phyloP scores from a whole-genome alignment of 192 early-diverging fungal genomes.

The Gigaspora rosea region DNA sequence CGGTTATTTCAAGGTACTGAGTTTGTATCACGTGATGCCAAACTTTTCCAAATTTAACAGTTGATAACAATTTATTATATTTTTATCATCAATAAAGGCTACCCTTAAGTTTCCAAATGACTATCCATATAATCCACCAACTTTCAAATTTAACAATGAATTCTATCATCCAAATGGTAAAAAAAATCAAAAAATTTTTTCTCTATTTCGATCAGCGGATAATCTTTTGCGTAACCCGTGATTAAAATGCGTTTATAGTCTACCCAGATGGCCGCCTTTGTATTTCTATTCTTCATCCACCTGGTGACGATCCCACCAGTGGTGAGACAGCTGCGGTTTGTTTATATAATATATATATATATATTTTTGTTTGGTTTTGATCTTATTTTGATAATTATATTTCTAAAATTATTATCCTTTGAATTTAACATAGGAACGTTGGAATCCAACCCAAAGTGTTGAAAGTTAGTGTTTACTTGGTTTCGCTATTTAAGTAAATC shows the following conservation, averaged over 20 bases:
- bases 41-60: background rate
- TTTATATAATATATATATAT: background rate
- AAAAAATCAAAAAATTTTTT: background rate
- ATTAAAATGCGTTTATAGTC: constrained; percentile 47
- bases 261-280: constrained; percentile 90
- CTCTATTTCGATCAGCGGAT: background rate
- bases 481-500: background rate
- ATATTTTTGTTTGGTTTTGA: background rate
- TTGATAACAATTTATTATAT: background rate
- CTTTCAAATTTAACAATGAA: constrained; percentile 85
- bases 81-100: constrained; percentile 49
- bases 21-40: background rate
- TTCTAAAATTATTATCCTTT: no score
- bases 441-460: constrained; percentile 75
- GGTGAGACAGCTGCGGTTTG: constrained; percentile 70
- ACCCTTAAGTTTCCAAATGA: constrained; percentile 82
- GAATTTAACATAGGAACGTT: constrained; percentile 57
- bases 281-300: constrained; percentile 94
- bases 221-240: background rate
- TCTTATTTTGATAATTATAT: no score
- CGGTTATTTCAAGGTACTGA: constrained; percentile 50
- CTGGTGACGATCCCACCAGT: constrained; percentile 88
- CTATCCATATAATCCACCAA: constrained; percentile 91
- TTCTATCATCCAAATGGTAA: constrained; percentile 90
- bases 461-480: constrained; percentile 25